Conservation (phyloP, 305 asterid genomes). For the Fraxinus dipetala region DNA sequence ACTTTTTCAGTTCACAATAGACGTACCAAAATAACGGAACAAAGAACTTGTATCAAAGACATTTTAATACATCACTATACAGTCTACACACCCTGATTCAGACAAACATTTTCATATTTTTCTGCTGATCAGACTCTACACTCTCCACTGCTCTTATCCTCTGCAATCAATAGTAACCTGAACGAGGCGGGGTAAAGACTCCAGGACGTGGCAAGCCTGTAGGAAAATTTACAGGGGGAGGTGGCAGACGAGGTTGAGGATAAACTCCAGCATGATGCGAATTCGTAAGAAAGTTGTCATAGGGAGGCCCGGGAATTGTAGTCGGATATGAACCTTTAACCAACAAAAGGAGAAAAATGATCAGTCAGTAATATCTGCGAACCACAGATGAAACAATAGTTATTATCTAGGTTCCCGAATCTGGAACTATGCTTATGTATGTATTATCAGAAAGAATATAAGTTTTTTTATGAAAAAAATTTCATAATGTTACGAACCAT, state of each 20-base stretch:
- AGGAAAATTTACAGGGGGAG: conserved; percentile 18
- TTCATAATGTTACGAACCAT: conserved; percentile 28
- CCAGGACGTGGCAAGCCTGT: conserved; percentile 7
- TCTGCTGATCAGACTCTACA: neutral
- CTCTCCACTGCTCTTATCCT: neutral
- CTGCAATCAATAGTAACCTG: conserved; percentile 15
- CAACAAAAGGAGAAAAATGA: neutral
- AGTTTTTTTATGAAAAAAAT: neutral
- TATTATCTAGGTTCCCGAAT: neutral
- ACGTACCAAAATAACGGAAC: neutral
- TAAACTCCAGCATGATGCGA: conserved; percentile 17
- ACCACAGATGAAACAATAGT: neutral
- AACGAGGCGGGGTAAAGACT: conserved; percentile 20
- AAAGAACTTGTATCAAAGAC: neutral
- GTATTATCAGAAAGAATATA: neutral
- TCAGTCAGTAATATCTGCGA: neutral
- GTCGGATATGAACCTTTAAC: conserved; percentile 27
- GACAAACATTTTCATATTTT: neutral
- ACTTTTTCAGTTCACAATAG: neutral
- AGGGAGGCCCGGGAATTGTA: conserved; percentile 23
- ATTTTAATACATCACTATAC: neutral
- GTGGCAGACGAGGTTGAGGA: neutral
- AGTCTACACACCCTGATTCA: neutral
- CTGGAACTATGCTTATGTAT: conserved; percentile 2
- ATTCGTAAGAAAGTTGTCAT: conserved; percentile 15